phyloP scores from a whole-genome alignment of 192 early-diverging fungal species.

The Podila epigama region DNA sequence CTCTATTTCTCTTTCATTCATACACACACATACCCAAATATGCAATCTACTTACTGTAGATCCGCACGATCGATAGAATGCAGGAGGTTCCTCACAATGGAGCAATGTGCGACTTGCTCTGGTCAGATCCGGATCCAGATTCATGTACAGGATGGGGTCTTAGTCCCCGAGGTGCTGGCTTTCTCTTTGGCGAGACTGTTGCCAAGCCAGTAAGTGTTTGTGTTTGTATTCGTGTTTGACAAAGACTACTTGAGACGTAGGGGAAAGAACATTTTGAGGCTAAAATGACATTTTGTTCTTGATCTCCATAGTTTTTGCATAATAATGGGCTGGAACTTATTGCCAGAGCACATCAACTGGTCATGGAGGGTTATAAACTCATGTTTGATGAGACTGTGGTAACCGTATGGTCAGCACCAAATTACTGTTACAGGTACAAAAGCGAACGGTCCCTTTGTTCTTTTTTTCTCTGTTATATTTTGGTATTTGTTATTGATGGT shows the following conservation, averaged over 20 bases:
- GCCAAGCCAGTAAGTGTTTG: conserved; percentile 66
- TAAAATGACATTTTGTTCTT: too few species aligned
- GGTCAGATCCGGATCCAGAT: conserved; percentile 93
- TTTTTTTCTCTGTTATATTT: neutral
- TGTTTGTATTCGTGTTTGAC: neutral
- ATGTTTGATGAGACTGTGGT: conserved; percentile 98
- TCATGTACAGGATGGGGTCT: conserved; percentile 84
- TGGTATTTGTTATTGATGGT: neutral
- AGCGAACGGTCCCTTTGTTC: neutral
- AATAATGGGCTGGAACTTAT: conserved; percentile 89
- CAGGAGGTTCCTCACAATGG: conserved; percentile 99
- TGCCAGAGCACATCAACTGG: conserved; percentile 95
- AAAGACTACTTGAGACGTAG: too few species aligned
- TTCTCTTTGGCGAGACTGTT: conserved; percentile 95
- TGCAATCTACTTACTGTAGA: conserved; percentile 45
- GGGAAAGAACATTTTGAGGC: too few species aligned
- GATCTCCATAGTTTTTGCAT: conserved; percentile 77
- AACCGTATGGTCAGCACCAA: conserved; percentile 99
- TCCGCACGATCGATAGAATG: conserved; percentile 91
- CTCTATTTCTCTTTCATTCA: neutral
- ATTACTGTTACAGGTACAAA: conserved; percentile 93
- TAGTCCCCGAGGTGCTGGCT: conserved; percentile 97
- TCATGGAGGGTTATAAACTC: conserved; percentile 96
- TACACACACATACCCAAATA: neutral
- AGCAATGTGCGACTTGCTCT: conserved; percentile 96